Percentiles rank a stretch among this genome's conserved stretches.
Conservation (phyloP, 2,329 filamentous ascomycete species). For the Aureobasidium sp. region DNA sequence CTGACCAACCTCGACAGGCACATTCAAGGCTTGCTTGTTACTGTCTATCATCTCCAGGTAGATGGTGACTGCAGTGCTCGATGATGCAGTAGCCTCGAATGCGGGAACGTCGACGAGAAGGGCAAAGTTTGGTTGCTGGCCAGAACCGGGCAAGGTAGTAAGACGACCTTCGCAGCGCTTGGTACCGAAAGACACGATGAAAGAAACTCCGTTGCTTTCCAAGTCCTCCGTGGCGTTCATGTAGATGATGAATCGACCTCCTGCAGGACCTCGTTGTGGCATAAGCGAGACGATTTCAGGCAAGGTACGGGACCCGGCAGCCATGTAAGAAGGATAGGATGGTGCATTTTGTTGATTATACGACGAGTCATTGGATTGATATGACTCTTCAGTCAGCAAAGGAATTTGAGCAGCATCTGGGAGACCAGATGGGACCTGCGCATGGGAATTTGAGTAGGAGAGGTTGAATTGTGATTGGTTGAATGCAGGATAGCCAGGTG, state of each 20-base stretch:
- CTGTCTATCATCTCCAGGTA: conserved; percentile 52
- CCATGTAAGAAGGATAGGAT: conserved; percentile 60
- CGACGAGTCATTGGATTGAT: conserved; percentile 44
- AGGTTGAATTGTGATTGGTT: conserved; percentile 43
- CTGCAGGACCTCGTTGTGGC: conserved; percentile 61
- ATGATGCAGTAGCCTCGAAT: conserved; percentile 50
- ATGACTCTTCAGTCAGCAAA: conserved; percentile 37
- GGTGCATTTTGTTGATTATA: conserved; percentile 50
- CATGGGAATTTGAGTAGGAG: conserved; percentile 44
- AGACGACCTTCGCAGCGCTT: conserved; percentile 63
- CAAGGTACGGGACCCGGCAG: conserved; percentile 51
- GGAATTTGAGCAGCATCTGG: conserved; percentile 37
- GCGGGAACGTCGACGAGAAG: conserved; percentile 67
- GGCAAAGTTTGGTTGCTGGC: conserved; percentile 60
- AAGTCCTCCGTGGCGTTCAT: conserved; percentile 71
- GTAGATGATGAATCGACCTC: conserved; percentile 66
- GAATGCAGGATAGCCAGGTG: conserved; percentile 43
- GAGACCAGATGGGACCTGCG: conserved; percentile 43
- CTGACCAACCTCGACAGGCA: conserved; percentile 47
- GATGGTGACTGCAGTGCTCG: conserved; percentile 51
- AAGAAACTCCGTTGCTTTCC: conserved; percentile 43
- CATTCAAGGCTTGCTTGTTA: conserved; percentile 32
- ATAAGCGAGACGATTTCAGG: conserved; percentile 63
- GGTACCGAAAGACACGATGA: conserved; percentile 71
- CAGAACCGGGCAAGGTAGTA: conserved; percentile 51